Base-by-base conservation (phyloP, 2,329 filamentous ascomycete genomes). In the Akanthomyces muscarius region DNA sequence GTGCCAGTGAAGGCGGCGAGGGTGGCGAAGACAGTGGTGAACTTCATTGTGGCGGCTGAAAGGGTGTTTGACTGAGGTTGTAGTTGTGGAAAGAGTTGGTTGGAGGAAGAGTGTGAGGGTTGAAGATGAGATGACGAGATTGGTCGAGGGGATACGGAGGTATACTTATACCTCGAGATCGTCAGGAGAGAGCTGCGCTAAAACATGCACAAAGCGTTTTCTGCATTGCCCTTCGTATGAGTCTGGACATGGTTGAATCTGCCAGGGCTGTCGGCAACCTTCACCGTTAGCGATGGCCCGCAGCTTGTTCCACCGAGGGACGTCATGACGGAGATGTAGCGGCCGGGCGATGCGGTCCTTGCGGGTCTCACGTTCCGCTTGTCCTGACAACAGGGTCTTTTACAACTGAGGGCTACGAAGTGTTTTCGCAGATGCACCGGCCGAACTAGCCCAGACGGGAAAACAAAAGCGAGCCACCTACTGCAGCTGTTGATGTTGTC, bases 11-110 rank as follows among this genome's bases (percentile, higher is more conserved):
- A 55, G 59, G 38, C 59, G 23, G 51, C 10, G 30, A 33, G 3
- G 51, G 51, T 7, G 30, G 59, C 42, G 16, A 62, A 41, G 51
- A 23, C 33, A 33, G 51, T 47, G 30, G 50, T 41, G 30, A 62
- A 41, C 10, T 55, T 53, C 59, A 62, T 62, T 54, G 28, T 55
- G 30, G 41, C n/a, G 50, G 28, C 25, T 61, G 41, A 33, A 11
- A 53, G 23, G 21, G 38, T 30, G 7, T 1, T 42, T 54, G 28
- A 14, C 11, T 52, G 21, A 4, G 30, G 14, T 52, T 45, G 14
- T 42, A 30, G n/a, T 21, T 51, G 33, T 33, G 28, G 23, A 23
- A 28, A 28, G 56, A 36, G 10, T 33, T 47, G 30, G 28, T 16
- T 41, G 33, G n/a, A 38, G 14, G 21, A 14, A 41, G 51, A 25